Base-by-base conservation (phyloP, 148 eudicot genomes). In the Fagopyrum tataricum region DNA sequence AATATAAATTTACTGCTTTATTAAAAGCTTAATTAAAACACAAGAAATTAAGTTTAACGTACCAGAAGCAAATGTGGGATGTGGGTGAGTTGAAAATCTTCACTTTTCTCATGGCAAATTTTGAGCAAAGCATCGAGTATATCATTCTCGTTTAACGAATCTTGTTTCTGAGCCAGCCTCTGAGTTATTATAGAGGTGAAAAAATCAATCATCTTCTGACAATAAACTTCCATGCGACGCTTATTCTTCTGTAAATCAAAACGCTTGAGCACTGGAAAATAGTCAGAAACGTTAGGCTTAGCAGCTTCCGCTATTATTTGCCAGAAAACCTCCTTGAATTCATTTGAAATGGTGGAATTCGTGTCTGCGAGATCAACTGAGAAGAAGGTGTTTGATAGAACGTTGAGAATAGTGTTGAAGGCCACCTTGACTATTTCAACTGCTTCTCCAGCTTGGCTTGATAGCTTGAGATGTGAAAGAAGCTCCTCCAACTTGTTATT, bases 311-410 rank as follows among this genome's bases (percentile, higher is more conserved):
- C 26, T 55, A 70, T 46, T 7, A 70, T 44, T 37, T 46, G 53
- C 73, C 73, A 70, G 40, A 70, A 53, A 44, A 44, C 23, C 39
- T 70, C 73, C 73, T 44, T 70, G 39, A 70, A 70, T 8, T 70
- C 73, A 7, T 31, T 39, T 10, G 73, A 46, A n/a, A 21, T 70
- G 7, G 10, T 49, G 1, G 73, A 70, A 20, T 18, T 70, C 18
- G 73, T 52, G 55, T 70, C 73, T 1, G 31, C 53, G 3, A 70
- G 15, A 70, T 70, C 73, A 23, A 70, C 7, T 4, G 73, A 71
- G 26, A 71, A 71, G 17, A 71, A 23, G 3, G 56, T 71, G 21
- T 71, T 71, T 18, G 73, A 71, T 0, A 71, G 26, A 4, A 71
- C 18, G 24, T 71, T 71, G 1, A 71, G 40, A 13, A 41, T 4